Percentiles rank a stretch among this genome's conserved stretches.
phyloP scores from a whole-genome alignment of 305 asterid genomes.

The Plantago rigida region DNA sequence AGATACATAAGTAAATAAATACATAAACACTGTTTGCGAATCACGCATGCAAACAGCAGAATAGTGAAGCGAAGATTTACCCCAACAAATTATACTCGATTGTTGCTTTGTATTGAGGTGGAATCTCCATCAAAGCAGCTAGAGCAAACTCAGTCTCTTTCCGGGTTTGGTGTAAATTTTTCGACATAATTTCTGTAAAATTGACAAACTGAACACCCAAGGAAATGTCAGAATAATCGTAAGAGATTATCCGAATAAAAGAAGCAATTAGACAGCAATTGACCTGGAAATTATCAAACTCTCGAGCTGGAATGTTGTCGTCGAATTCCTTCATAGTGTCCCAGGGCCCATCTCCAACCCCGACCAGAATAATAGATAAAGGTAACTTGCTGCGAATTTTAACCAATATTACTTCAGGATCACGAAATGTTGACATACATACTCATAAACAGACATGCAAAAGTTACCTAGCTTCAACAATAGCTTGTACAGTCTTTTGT shows the following conservation, averaged over 20 bases:
- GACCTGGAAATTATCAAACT: slow-evolving; percentile 12
- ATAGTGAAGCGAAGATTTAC: slow-evolving; percentile 30
- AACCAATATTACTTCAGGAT: neutral
- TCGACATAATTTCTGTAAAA: slow-evolving; percentile 85
- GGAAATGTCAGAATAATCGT: neutral
- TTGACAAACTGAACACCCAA: slow-evolving; percentile 61
- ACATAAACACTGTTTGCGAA: neutral
- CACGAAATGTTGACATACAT: neutral
- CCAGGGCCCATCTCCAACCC: slow-evolving; percentile 14
- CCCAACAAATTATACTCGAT: slow-evolving; percentile 83
- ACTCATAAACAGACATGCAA: neutral
- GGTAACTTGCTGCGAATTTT: slow-evolving; percentile 1
- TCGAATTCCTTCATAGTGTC: slow-evolving; percentile 8
- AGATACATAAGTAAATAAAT: neutral
- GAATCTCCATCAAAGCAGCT: slow-evolving; percentile 88
- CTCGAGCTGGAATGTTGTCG: slow-evolving; percentile 15
- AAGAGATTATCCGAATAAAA: neutral
- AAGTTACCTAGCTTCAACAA: slow-evolving; percentile 50
- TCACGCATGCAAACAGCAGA: neutral
- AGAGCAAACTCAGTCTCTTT: slow-evolving; percentile 94
- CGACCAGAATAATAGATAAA: slow-evolving; percentile 10
- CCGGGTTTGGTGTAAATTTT: slow-evolving; percentile 47
- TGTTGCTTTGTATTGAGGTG: slow-evolving; percentile 86
- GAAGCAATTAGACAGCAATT: neutral
- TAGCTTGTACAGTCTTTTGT: slow-evolving; percentile 56